Evolutionary conservation across 768 basidiomycete genomes (phyloP), one percentile per base, ranked within the genome.

Genomic region (Naganishia vaughanmartiniae): DNA sequence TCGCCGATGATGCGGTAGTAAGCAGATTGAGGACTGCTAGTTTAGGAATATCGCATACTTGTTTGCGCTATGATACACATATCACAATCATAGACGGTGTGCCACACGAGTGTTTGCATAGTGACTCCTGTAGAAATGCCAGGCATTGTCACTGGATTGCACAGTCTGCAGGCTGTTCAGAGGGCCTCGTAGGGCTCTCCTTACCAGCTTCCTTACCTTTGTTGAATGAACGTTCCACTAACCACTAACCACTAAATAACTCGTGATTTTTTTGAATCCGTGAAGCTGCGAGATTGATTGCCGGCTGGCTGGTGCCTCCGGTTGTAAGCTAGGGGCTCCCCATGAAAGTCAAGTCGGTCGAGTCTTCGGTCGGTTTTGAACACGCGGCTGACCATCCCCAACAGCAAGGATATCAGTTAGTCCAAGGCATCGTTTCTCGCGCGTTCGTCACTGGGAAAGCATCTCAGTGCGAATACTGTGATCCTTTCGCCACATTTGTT

Each of bases 291-390:
- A 46, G 31, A 56, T 56, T 56, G n/a, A n/a, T n/a, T n/a, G n/a
- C n/a, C n/a, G n/a, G n/a, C n/a, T n/a, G n/a, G 26, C 54, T 30
- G 54, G 54, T 26, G 54, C 54, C 30, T 54, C 54, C 54, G 54
- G 54, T 26, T 34, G 54, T 30, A 31, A 31, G 54, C 53, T 19
- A 17, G 55, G 55, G 26, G 34, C 33, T 39, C 57, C 57, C 57
- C 57, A 58, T 39, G 57, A 58, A 58, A n/a, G 42, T 15, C 14
- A 9, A 5, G 36, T 9, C 7, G 14, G 42, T 42, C 17, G n/a
- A n/a, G n/a, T n/a, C n/a, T 14, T 26, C 30, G 9, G 33, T 56
- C 30, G 33, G 21, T 3, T 3, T 4, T 26, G 4, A 51, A 2
- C 4, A 51, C 48, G 48, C 48, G 48, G n/a, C 48, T 51, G 48